Percentiles rank a stretch among this genome's conserved stretches.
Conservation (phyloP, 768 basidiomycete genomes). For the Tubosaeta sp. region DNA sequence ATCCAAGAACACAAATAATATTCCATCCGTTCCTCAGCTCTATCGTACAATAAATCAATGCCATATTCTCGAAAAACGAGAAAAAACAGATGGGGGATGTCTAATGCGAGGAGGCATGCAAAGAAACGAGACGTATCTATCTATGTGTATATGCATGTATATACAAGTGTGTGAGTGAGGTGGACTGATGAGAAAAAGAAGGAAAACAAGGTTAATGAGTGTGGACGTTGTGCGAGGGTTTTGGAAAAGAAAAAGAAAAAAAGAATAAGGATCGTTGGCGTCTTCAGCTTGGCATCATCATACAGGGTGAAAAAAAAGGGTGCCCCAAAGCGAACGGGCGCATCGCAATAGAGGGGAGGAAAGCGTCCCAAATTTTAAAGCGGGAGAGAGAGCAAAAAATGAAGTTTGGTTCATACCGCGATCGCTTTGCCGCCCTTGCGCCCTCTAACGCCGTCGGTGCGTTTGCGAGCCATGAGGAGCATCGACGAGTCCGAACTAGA, state of each 20-base stretch:
- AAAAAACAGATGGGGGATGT: slow-evolving; percentile 14
- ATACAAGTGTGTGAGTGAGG: slow-evolving; percentile 32
- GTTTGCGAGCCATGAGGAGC: slow-evolving; percentile 29
- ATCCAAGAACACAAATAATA: slow-evolving; percentile 29
- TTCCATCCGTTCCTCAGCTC: slow-evolving; percentile 30
- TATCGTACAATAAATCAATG: slow-evolving; percentile 37
- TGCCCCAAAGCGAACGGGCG: not conserved
- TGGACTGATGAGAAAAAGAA: slow-evolving; percentile 7
- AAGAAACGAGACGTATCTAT: slow-evolving; percentile 24
- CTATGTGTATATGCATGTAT: slow-evolving; percentile 37
- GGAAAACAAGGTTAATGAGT: slow-evolving; percentile 17
- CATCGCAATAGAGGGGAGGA: slow-evolving; percentile 13
- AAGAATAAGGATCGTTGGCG: slow-evolving; percentile 17
- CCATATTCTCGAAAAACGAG: slow-evolving; percentile 25
- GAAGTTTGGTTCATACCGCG: slow-evolving; percentile 13
- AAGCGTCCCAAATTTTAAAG: slow-evolving; percentile 16
- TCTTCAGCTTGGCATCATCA: slow-evolving; percentile 10
- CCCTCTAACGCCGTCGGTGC: slow-evolving; percentile 11
- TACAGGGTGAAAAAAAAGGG: not conserved
- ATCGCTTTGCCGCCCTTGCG: slow-evolving; percentile 11
- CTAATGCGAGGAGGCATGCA: slow-evolving; percentile 29
- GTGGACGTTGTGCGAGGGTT: slow-evolving; percentile 18
- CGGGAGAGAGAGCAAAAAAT: not conserved
- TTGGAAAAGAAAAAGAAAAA: slow-evolving; percentile 3
- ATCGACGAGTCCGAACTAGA: slow-evolving; percentile 27